These are phyloP conservation scores for Pseudocercospora eumusae DNA, from an alignment of 2,329 filamentous ascomycete species.

Conservation along the genomic window DNA sequence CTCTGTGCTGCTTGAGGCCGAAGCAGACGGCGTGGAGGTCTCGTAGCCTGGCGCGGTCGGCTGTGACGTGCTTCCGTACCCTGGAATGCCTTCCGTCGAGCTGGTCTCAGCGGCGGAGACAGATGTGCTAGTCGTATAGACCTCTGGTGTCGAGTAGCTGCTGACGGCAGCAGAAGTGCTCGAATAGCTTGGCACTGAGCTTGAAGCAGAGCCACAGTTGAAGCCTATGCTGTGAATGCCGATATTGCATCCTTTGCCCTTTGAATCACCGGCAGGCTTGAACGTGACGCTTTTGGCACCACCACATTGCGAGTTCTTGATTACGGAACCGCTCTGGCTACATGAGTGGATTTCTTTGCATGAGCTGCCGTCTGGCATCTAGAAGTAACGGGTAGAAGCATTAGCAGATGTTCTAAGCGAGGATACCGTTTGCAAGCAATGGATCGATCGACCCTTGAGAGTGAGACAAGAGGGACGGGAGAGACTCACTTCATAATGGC, in stretches of 20 bases:
- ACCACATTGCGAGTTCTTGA: constrained; percentile 88
- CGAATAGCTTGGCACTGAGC: constrained; percentile 35
- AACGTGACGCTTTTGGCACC: constrained; percentile 81
- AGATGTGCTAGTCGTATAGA: constrained; percentile 29
- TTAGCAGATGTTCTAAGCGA: too few species aligned
- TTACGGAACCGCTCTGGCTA: constrained; percentile 64
- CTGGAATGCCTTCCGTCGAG: constrained; percentile 9
- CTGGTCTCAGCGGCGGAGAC: constrained; percentile 23
- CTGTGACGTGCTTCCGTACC: background rate
- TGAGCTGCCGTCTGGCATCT: constrained; percentile 74
- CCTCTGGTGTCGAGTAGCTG: constrained; percentile 23
- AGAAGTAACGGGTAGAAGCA: too few species aligned
- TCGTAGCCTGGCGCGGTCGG: constrained; percentile 9
- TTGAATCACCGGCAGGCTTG: constrained; percentile 45
- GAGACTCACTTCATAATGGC: constrained; percentile 64
- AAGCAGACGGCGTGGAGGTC: background rate
- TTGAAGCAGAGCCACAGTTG: constrained; percentile 60
- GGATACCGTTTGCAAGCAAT: too few species aligned
- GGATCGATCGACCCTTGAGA: too few species aligned
- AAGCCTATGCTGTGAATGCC: constrained; percentile 74
- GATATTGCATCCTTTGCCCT: constrained; percentile 60
- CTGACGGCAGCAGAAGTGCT: constrained; percentile 28
- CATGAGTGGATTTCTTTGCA: constrained; percentile 79
- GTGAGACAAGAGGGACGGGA: too few species aligned
- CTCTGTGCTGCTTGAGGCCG: constrained; percentile 26